A percentile compares a stretch with the other conserved stretches of the same genome.
phyloP scores from a whole-genome alignment of 148 eudicot genomes.

The Polygonum maritimum region DNA sequence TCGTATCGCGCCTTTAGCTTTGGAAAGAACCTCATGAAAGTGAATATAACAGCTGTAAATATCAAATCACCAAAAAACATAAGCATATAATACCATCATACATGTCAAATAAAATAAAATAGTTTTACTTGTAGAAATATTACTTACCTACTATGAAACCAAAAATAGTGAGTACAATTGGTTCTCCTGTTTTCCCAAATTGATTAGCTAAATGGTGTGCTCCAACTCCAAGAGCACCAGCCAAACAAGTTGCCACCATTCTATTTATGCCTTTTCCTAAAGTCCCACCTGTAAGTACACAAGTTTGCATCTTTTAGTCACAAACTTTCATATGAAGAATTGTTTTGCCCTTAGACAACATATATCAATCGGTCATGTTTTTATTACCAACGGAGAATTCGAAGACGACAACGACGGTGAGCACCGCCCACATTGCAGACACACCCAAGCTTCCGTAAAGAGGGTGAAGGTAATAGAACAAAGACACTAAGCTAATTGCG shows the following conservation, averaged over 20 bases:
- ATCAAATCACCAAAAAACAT: background rate
- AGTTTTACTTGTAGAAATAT: background rate
- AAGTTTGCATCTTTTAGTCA: background rate
- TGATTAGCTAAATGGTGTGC: conserved; percentile 25
- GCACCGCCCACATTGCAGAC: conserved; percentile 75
- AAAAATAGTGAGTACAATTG: conserved; percentile 24
- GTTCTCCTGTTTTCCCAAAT: conserved; percentile 28
- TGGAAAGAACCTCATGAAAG: conserved; percentile 34
- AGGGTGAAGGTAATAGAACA: conserved; percentile 56
- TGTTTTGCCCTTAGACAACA: background rate
- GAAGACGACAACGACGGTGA: conserved; percentile 77
- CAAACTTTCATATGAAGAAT: background rate
- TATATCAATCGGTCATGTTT: background rate
- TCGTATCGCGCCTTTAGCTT: conserved; percentile 29
- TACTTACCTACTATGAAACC: conserved; percentile 31
- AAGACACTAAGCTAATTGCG: conserved; percentile 56
- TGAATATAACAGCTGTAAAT: conserved; percentile 20
- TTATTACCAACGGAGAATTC: conserved; percentile 64
- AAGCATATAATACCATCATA: background rate
- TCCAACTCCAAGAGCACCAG: conserved; percentile 30
- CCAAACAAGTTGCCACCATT: conserved; percentile 28
- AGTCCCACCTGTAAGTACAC: conserved; percentile 23
- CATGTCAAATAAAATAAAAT: background rate
- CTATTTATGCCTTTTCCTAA: conserved; percentile 34
- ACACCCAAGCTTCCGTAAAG: conserved; percentile 47